Percentiles rank a stretch among this genome's conserved stretches.
Conservation (phyloP, 345 rosid genomes). For the Luvunga scandens region DNA sequence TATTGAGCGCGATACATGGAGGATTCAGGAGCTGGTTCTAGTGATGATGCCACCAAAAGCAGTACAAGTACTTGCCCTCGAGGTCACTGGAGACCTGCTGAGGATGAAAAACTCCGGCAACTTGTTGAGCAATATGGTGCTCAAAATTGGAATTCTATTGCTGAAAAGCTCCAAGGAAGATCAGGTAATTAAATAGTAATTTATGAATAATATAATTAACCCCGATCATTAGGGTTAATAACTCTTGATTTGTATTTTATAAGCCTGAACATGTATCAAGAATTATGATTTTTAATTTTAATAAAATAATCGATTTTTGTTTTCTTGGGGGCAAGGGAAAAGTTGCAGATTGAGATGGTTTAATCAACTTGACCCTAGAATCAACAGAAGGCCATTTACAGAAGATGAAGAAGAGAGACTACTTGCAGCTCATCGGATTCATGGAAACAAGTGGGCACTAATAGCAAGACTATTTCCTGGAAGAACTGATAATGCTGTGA, state of each 20-base stretch:
- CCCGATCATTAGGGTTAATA: background rate
- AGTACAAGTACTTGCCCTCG: conserved; percentile 32
- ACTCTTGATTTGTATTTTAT: too few relatives aligned
- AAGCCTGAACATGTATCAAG: too few relatives aligned
- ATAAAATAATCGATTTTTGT: background rate
- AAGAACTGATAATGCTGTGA: conserved; percentile 60
- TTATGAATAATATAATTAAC: background rate
- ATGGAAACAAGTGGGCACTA: conserved; percentile 63
- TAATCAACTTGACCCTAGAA: conserved; percentile 60
- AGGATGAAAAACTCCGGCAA: conserved; percentile 63
- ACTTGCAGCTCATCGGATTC: conserved; percentile 45
- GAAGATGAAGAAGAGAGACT: conserved; percentile 60
- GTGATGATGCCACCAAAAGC: conserved; percentile 34
- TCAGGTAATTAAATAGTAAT: conserved; percentile 40
- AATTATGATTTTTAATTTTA: background rate
- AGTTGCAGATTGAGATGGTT: conserved; percentile 68
- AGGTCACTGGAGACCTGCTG: conserved; percentile 81
- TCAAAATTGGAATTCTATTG: conserved; percentile 76
- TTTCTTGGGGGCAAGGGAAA: conserved; percentile 36
- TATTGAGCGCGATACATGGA: conserved; percentile 21
- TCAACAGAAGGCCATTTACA: conserved; percentile 52
- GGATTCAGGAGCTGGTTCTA: conserved; percentile 32
- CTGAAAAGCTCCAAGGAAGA: conserved; percentile 70
- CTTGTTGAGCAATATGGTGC: conserved; percentile 65
- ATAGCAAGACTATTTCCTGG: conserved; percentile 56